phyloP scores from a whole-genome alignment of 495 filamentous ascomycete species.

The Hypoxylon trugodes region DNA sequence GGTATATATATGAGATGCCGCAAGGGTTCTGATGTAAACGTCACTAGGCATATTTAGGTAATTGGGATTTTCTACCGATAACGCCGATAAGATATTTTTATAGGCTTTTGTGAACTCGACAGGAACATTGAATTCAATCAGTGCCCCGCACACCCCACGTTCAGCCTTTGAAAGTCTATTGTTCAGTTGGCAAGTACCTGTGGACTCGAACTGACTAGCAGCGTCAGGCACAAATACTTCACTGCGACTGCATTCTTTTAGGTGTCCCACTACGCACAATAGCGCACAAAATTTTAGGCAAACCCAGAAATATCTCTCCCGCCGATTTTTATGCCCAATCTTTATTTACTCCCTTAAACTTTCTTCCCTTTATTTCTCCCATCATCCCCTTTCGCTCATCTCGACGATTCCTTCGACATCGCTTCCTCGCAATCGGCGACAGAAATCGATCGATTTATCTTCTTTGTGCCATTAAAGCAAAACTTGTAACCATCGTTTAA shows the following conservation, averaged over 20 bases:
- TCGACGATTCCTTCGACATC: neutral
- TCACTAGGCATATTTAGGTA: constrained; percentile 10
- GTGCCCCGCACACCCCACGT: constrained; percentile 31
- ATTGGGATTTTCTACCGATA: constrained; percentile 5
- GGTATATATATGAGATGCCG: no score
- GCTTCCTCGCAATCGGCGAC: constrained; percentile 7
- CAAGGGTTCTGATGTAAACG: neutral
- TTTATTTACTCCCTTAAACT: constrained; percentile 11
- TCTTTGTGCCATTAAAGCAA: neutral
- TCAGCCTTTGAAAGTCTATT: neutral
- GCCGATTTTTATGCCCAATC: constrained; percentile 38
- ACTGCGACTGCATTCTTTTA: constrained; percentile 11
- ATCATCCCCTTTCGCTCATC: constrained; percentile 1
- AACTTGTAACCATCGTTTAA: neutral
- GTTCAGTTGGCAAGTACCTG: constrained; percentile 5
- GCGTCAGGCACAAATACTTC: constrained; percentile 9
- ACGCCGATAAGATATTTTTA: neutral
- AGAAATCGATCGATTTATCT: no score
- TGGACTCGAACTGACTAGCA: constrained; percentile 11
- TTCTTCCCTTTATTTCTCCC: neutral
- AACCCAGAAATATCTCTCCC: constrained; percentile 14
- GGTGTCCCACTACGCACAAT: constrained; percentile 16
- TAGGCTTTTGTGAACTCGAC: no score
- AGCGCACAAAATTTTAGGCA: constrained; percentile 36
- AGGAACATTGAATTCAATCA: neutral